Base-by-base conservation (phyloP, 2,329 filamentous ascomycete species). In the Aspergillus amoenus region DNA sequence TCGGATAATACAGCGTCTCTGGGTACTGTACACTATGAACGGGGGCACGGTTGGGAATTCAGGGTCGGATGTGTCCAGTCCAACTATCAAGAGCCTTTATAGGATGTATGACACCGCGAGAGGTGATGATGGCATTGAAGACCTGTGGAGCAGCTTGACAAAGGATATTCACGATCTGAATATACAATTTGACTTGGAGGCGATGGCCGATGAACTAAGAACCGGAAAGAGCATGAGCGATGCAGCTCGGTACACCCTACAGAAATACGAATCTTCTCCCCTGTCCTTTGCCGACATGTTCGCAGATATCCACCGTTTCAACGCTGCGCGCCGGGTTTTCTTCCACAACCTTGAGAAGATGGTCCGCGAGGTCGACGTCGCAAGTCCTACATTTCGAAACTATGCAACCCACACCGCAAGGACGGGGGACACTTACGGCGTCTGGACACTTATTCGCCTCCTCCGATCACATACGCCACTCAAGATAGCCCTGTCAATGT, bases 391-490 rank as follows among this genome's bases (percentile, higher is more conserved):
- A 4, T 75, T 74, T 42, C 61, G 72, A 17, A 56, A 68, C 17
- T 64, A 71, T 32, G 65, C 67, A 32, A 55, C 76, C 34, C 60
- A 62, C 9, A 60, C 73, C 43, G 72, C 67, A 7, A 63, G 72
- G 56, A 67, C 64, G 3, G 71, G 70, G 6, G 63, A 70, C 51
- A 60, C 67, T 12, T 51, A 59, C 32, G 63, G 51, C 50, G 63
- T 67, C 53, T 69, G 64, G 63, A 68, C 63, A 5, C 43, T 76
- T 5, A 61, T 76, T 5, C 68, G 70, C 27, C 59, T 77, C 6
- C 65, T 77, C 9, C 65, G 68, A 17, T 67, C 64, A 11, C 74
- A 77, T 52, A 74, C 66, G 0, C 71, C 74, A 1, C 64, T 77
- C 18, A 74, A 77, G 45, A 60, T 76, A 8, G 72, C 71, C 17